A percentile compares a stretch with the other conserved stretches of the same genome.
phyloP scores from a whole-genome alignment of 2,329 filamentous ascomycete genomes.

The Fusarium proliferatum region DNA sequence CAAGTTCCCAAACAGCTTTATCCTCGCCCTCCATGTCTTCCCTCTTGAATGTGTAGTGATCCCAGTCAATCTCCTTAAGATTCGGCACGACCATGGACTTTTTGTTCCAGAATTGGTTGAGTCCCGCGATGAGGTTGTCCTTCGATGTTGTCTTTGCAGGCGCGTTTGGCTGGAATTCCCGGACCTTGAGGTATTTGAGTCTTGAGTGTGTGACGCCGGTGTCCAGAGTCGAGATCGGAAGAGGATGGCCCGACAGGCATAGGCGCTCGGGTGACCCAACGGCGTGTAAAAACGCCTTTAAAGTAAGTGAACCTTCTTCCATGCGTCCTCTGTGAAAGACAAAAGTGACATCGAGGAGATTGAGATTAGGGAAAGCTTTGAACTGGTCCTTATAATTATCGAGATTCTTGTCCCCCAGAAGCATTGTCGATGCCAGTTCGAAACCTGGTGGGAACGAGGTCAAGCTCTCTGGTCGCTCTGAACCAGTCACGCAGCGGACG shows the following conservation, averaged over 20 bases:
- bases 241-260: conserved; percentile 2
- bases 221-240: neutral
- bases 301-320: conserved; percentile 1
- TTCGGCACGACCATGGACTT: conserved; percentile 14
- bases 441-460: neutral
- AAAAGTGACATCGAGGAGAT: conserved; percentile 3
- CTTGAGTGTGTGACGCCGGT: conserved; percentile 9
- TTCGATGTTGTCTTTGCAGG: neutral
- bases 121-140: neutral
- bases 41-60: conserved; percentile 29
- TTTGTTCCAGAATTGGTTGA: conserved; percentile 20
- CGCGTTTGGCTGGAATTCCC: neutral
- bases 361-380: conserved; percentile 22
- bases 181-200: conserved; percentile 17
- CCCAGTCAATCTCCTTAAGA: conserved; percentile 24
- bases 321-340: neutral
- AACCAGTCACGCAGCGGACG: conserved; percentile 6
- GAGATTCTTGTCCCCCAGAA: neutral
- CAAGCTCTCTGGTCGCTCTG: neutral
- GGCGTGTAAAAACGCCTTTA: conserved; percentile 23
- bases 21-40: conserved; percentile 21
- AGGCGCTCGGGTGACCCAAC: conserved; percentile 23
- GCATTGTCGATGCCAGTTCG: neutral
- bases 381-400: conserved; percentile 23
- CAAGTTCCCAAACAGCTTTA: conserved; percentile 16